Evolutionary conservation across 257 asterid genomes (phyloP).

Genomic region (Lycium barbarum): DNA sequence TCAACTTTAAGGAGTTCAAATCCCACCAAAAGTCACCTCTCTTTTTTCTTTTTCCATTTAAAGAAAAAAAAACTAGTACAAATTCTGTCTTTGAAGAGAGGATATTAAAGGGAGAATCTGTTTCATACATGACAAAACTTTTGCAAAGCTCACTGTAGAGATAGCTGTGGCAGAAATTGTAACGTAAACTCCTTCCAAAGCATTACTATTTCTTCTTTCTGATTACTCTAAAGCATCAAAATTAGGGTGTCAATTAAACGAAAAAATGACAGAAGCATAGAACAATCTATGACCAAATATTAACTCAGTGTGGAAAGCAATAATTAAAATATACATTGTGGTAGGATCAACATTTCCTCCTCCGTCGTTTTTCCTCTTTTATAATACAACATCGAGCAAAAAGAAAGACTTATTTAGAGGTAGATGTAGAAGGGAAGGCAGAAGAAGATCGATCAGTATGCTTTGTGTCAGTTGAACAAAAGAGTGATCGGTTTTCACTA

Average conservation of each 20-base stretch:
- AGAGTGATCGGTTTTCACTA: constrained; percentile 32
- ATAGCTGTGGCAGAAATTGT: not conserved
- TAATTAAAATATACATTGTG: not conserved
- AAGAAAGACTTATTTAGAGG: constrained; percentile 6
- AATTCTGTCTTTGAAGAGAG: no score
- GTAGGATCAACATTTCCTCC: not conserved
- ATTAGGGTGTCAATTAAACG: not conserved
- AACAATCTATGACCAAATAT: not conserved
- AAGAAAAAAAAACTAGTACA: no score
- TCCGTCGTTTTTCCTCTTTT: not conserved
- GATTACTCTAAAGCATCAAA: not conserved
- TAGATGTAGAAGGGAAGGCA: constrained; percentile 26
- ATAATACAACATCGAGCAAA: constrained; percentile 5
- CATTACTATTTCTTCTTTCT: not conserved
- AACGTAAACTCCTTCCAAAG: no score
- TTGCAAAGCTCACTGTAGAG: no score
- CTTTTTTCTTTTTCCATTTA: no score
- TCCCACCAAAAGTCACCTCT: no score
- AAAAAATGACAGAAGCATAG: not conserved
- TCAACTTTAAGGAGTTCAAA: no score
- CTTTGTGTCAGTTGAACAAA: constrained; percentile 20
- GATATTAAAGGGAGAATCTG: no score
- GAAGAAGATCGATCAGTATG: constrained; percentile 26
- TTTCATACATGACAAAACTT: no score
- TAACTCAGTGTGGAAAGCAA: not conserved